Evolutionary conservation across 495 filamentous ascomycete species (phyloP).

Genomic region (Bathelium albidoporum): DNA sequence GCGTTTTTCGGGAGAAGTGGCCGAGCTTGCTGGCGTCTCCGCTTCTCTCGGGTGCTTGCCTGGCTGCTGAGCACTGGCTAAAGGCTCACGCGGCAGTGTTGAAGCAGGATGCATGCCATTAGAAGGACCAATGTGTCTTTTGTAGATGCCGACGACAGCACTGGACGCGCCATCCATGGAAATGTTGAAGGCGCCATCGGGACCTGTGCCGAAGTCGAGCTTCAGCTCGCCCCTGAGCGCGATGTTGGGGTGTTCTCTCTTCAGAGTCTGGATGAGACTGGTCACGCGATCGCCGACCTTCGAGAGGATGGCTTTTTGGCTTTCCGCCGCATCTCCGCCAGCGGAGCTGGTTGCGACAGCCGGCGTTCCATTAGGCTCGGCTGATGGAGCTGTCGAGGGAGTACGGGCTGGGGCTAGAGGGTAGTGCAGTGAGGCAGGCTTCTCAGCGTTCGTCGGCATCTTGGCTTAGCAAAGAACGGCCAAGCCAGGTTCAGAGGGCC

Average conservation of each 20-base stretch:
- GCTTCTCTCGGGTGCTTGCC: not conserved
- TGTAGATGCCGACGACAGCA: not conserved
- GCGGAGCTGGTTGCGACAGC: not conserved
- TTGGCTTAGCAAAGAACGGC: not conserved
- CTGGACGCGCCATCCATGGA: not conserved
- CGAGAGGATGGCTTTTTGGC: not conserved
- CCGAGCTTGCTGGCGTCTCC: not conserved
- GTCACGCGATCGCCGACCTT: constrained; percentile 1
- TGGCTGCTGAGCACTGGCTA: not conserved
- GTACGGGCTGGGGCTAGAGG: not conserved
- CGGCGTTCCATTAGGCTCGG: not conserved
- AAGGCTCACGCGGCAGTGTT: not conserved
- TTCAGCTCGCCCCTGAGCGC: not conserved
- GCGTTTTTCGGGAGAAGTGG: not conserved
- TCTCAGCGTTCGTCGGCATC: not conserved
- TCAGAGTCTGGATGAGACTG: not conserved
- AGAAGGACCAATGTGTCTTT: not conserved
- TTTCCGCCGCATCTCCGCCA: not conserved
- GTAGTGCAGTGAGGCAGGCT: not conserved
- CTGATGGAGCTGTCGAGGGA: not conserved
- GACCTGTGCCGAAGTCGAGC: constrained; percentile 1
- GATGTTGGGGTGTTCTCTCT: not conserved
- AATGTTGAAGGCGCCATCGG: constrained; percentile 1
- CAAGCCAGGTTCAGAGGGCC: not conserved
- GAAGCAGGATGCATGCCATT: not conserved